phyloP scores from a whole-genome alignment of 306 rosid species.

The Purshia tridentata region DNA sequence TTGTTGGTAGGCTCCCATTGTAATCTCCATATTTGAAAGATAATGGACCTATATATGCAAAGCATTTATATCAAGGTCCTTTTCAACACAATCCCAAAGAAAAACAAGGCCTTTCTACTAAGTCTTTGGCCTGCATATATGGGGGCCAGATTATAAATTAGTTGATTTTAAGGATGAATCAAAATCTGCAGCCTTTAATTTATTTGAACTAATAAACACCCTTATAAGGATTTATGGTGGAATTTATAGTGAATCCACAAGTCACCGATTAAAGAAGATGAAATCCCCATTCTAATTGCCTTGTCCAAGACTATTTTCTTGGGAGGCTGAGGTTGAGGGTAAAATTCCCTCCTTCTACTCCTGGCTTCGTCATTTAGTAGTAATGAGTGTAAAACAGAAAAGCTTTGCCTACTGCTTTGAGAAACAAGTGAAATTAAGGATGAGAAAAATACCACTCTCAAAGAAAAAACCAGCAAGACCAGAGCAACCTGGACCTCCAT shows the following conservation, averaged over 20 bases:
- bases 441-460: slow-evolving; percentile 21
- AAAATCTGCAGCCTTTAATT: no score
- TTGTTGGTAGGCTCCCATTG: slow-evolving; percentile 31
- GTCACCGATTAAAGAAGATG: no score
- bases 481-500: slow-evolving; percentile 28
- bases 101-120: background rate
- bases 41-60: slow-evolving; percentile 15
- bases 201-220: background rate
- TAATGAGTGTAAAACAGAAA: background rate
- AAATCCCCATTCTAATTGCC: background rate
- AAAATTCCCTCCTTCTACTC: no score
- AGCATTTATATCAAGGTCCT: background rate
- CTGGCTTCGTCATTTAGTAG: no score
- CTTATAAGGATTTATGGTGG: background rate
- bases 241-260: background rate
- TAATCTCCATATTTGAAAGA: slow-evolving; percentile 16
- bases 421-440: background rate
- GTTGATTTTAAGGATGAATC: no score
- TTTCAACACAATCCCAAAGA: background rate
- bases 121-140: background rate
- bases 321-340: background rate
- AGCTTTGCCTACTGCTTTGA: background rate
- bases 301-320: background rate
- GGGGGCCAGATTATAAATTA: no score
- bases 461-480: slow-evolving; percentile 1